phyloP scores from a whole-genome alignment of 257 asterid genomes.

The Petunia axillaris region DNA sequence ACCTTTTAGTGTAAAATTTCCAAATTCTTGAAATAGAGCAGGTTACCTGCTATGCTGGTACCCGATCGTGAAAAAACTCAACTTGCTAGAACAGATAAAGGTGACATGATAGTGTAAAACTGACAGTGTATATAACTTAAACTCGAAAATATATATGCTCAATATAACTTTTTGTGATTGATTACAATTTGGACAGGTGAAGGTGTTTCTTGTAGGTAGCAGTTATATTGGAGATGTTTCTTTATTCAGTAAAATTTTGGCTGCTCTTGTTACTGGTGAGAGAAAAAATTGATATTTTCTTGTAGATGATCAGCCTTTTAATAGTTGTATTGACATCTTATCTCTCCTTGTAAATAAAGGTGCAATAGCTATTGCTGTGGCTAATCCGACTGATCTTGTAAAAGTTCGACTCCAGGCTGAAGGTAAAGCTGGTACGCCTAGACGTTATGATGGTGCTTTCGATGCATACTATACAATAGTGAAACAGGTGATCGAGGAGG shows the following conservation, averaged over 20 bases:
- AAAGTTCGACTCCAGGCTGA: slow-evolving; percentile 96
- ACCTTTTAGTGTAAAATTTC: too few relatives aligned
- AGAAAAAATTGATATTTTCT: slow-evolving; percentile 14
- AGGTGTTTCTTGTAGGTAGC: slow-evolving; percentile 63
- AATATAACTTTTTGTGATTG: neutral
- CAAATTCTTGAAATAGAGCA: too few relatives aligned
- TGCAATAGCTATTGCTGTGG: slow-evolving; percentile 91
- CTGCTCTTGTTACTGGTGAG: slow-evolving; percentile 87
- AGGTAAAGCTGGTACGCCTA: slow-evolving; percentile 73
- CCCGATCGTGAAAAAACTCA: too few relatives aligned
- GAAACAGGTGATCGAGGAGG: slow-evolving; percentile 59
- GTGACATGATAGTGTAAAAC: too few relatives aligned
- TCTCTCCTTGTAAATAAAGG: slow-evolving; percentile 49
- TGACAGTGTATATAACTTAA: too few relatives aligned
- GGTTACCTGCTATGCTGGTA: too few relatives aligned
- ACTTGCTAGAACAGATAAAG: too few relatives aligned
- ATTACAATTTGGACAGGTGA: slow-evolving; percentile 53
- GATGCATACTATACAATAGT: slow-evolving; percentile 78
- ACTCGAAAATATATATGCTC: too few relatives aligned
- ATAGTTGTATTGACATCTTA: slow-evolving; percentile 22
- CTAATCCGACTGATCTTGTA: slow-evolving; percentile 97
- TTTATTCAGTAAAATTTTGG: slow-evolving; percentile 70
- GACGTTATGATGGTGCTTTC: slow-evolving; percentile 84
- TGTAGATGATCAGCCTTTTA: neutral
- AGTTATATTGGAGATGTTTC: slow-evolving; percentile 60